Conservation (phyloP, 75 land plant species). For the Picea sitchensis region DNA sequence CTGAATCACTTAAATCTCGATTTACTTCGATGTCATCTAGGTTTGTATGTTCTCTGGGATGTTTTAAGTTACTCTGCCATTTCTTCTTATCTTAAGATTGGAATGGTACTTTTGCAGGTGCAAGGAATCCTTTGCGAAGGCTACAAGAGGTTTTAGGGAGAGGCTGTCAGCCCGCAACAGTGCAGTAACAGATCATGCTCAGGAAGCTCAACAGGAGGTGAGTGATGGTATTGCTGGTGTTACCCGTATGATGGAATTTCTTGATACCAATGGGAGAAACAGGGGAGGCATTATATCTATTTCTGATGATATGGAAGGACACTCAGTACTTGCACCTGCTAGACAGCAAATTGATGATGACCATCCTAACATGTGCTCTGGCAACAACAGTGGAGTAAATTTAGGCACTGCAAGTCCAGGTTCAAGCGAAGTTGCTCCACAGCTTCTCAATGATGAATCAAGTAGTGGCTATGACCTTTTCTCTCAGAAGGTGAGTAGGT, state of each 20-base stretch:
- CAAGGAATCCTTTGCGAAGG: constrained; percentile 84
- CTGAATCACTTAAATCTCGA: constrained; percentile 84
- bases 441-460: constrained; percentile 1
- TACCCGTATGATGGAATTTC: constrained; percentile 42
- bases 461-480: not conserved
- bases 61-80: not conserved
- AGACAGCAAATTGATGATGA: constrained; percentile 9
- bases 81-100: constrained; percentile 1
- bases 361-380: constrained; percentile 2
- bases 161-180: constrained; percentile 59
- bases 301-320: constrained; percentile 3
- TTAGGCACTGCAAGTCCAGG: constrained; percentile 33
- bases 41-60: constrained; percentile 33
- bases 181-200: constrained; percentile 29
- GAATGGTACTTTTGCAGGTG: constrained; percentile 36
- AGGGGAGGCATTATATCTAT: constrained; percentile 11
- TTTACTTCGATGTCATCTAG: constrained; percentile 71
- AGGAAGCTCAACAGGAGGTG: constrained; percentile 47
- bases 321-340: constrained; percentile 12
- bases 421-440: constrained; percentile 22
- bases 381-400: constrained; percentile 12
- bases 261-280: constrained; percentile 28
- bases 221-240: constrained; percentile 54
- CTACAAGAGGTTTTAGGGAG: constrained; percentile 88
- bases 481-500: constrained; percentile 1